Evolutionary conservation across 768 basidiomycete species (phyloP), one percentile per base, ranked within the genome.

Genomic region (Hygrophorus pudorinus): DNA sequence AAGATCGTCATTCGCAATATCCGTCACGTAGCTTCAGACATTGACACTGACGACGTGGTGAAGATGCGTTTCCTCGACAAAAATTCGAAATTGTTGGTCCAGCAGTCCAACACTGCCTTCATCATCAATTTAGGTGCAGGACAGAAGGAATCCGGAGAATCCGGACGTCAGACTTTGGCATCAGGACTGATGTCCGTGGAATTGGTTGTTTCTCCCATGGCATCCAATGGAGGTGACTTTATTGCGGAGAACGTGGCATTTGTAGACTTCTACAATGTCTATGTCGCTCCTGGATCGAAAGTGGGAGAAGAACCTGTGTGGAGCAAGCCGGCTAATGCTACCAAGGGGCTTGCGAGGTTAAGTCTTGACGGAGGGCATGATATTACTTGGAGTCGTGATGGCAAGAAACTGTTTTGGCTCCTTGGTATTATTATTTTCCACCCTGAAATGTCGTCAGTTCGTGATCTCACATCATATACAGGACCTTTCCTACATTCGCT

Each of bases 331-430:
- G 78, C 68, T 0, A 80, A 81, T 53, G 74, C 81, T 2, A 79
- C 81, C 1, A 65, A 66, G 21, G 76, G 76, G 2, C 56, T 85
- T 45, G 70, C 70, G 3, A 70, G 83, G 28, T 46, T 85, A 46
- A 85, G 83, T 52, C 53, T 82, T 50, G 81, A 85, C 56, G 84
- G 84, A 13, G 84, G 82, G 1, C 84, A 86, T 52, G 79, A 80
- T 54, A 56, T 85, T 30, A 68, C 75, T 2, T 79, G 74, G 64
- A 80, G 74, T 28, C 54, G 70, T 9, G 78, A 85, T 55, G 83
- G 84, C 13, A 73, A 68, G 43, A 76, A 65, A 27, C 44, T 85
- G 28, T 81, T 83, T 49, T 86, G 84, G 84, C 73, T 86, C 59
- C 67, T 86, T 24, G 84, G 84, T 82, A 55, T 20, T 36, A 67